Evolutionary conservation across 768 basidiomycete species (phyloP).

Genomic region (Leccinum pellstonianum): DNA sequence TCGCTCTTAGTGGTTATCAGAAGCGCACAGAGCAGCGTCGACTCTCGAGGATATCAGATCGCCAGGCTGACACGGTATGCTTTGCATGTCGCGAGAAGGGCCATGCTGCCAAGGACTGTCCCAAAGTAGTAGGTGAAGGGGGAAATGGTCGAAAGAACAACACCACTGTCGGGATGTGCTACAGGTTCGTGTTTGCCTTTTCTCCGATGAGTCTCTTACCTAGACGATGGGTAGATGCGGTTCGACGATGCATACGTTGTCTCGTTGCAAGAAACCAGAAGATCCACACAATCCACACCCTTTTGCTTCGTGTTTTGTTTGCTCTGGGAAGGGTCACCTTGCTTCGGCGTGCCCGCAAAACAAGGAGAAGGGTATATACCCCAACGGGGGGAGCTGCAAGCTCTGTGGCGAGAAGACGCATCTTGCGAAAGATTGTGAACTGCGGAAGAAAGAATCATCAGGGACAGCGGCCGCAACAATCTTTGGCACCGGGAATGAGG

Average conservation of each 20-base stretch:
- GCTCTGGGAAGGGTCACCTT: conserved; percentile 79
- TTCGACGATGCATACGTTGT: conserved; percentile 72
- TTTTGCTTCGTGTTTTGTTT: conserved; percentile 91
- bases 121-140: conserved; percentile 37
- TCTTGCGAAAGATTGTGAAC: conserved; percentile 78
- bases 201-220: background rate
- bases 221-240: conserved; percentile 60
- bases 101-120: conserved; percentile 82
- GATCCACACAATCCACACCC: conserved; percentile 71
- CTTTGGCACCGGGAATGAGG: conserved; percentile 42
- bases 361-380: conserved; percentile 77
- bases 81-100: conserved; percentile 86
- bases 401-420: conserved; percentile 84
- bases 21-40: conserved; percentile 58
- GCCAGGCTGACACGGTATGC: conserved; percentile 62
- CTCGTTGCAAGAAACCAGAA: conserved; percentile 67
- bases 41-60: conserved; percentile 58
- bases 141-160: conserved; percentile 27
- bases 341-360: conserved; percentile 83
- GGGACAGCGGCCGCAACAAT: conserved; percentile 22
- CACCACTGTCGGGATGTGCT: conserved; percentile 56
- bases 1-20: conserved; percentile 21
- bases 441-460: conserved; percentile 54
- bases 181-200: conserved; percentile 50
- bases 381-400: conserved; percentile 88